Base-by-base conservation (phyloP, 108 stramenopile species). In the Epipyxis sp. region DNA sequence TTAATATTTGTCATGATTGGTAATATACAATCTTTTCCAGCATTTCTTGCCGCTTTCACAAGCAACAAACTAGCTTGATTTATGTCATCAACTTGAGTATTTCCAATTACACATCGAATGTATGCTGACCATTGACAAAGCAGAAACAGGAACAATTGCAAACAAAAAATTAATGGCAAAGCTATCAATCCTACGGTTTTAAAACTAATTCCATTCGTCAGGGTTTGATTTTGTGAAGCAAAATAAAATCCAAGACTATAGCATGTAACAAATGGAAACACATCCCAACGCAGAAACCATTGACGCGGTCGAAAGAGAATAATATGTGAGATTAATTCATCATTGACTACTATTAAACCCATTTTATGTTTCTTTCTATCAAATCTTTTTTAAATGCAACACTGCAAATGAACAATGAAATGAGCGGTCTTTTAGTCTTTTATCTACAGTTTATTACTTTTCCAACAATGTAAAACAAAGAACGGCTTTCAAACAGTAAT, bases 61-160 rank as follows among this genome's bases (percentile, higher is more conserved):
- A 25, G 41, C 37, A 77, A 37, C 62, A 27, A 34, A 20, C 30
- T 35, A 16, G 79, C 35, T 42, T 67, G 79, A 62, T 44, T 37
- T n/a, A 77, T 65, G 20, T 2, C 34, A 41, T 72, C 69, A 39
- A 79, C 67, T 1, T 42, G 43, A 72, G 72, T 27, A 37, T 79
- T 83, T 80, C 29, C 82, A 76, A 85, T 79, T 1, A 77, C 3
- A 76, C 79, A 80, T 44, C 61, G 65, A 76, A 77, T 76, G 2
- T 45, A 44, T 0, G 83, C 83, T 61, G 72, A 78, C 81, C 80
- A 85, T 16, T 81, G 82, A 39, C 82, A 77, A 0, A 77, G 78
- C 34, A 85, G 79, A 76, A 81, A 83, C 0, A 81, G 59, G 3
- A 85, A 59, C 20, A 85, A 80, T 54, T 85, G 84, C 0, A 77